phyloP scores from a whole-genome alignment of 1,284 basidiomycete genomes.

The Pseudozyma tsukubaensis region DNA sequence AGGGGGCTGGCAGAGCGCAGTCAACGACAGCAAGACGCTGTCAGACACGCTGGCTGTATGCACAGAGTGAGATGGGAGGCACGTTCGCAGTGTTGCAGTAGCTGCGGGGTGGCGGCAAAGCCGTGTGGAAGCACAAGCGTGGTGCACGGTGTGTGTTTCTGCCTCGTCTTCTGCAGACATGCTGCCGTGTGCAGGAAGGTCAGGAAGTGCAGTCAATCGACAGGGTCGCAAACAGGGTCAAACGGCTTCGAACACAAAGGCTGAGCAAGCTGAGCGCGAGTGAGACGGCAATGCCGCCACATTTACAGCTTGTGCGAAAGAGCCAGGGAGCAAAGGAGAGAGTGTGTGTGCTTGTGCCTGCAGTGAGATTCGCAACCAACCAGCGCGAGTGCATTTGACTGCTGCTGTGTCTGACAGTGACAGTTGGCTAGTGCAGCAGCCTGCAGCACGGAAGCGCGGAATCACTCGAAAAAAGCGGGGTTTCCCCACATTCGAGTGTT shows the following conservation, averaged over 20 bases:
- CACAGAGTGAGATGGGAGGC: no score
- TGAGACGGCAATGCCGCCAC: background rate
- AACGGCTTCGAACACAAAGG: no score
- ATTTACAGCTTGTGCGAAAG: background rate
- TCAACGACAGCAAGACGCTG: background rate
- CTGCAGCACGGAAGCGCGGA: background rate
- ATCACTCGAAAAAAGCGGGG: slow-evolving; percentile 24
- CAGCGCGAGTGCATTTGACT: slow-evolving; percentile 24
- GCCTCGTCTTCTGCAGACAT: no score
- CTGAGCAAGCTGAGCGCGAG: no score
- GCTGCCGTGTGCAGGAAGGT: no score
- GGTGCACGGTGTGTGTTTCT: no score
- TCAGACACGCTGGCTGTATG: background rate
- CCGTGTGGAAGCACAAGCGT: no score
- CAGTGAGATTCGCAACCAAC: slow-evolving; percentile 19
- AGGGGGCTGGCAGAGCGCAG: slow-evolving; percentile 8
- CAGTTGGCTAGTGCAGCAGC: no score
- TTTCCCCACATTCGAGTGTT: slow-evolving; percentile 31
- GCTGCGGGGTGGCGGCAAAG: background rate
- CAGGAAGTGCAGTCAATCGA: no score
- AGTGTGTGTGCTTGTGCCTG: background rate
- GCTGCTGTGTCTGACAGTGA: background rate
- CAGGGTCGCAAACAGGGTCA: background rate
- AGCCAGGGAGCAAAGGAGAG: background rate
- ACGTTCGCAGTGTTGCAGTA: background rate